These are phyloP conservation scores for Paracamarosporium sp. DNA, from an alignment of 2,329 filamentous ascomycete genomes.

Conservation along the genomic window DNA sequence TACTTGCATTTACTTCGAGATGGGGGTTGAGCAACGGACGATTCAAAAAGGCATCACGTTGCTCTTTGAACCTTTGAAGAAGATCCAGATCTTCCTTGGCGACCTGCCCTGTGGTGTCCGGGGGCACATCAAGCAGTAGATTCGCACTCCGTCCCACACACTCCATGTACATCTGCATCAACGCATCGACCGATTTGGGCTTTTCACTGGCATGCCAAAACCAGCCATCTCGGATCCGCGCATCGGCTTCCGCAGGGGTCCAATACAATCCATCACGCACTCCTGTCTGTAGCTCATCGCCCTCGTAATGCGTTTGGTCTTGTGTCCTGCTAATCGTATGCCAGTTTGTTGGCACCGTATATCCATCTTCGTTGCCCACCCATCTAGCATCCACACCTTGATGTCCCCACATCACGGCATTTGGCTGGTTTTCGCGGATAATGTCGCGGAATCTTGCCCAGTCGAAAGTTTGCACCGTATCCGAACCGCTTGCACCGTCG, in stretches of 20 bases:
- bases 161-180: constrained; percentile 20
- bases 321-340: constrained; percentile 22
- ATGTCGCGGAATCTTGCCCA: constrained; percentile 19
- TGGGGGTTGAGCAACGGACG: constrained; percentile 3
- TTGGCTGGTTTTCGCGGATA: constrained; percentile 17
- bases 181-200: constrained; percentile 10
- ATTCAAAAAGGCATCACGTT: constrained; percentile 15
- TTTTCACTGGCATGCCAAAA: constrained; percentile 19
- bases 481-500: constrained; percentile 20
- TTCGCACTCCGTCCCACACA: constrained; percentile 18
- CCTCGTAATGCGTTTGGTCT: constrained; percentile 14
- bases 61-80: constrained; percentile 13
- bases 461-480: constrained; percentile 22
- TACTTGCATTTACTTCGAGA: constrained; percentile 11
- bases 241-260: constrained; percentile 22
- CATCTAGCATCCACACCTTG: constrained; percentile 24
- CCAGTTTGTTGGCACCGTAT: constrained; percentile 20
- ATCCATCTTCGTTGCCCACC: constrained; percentile 23
- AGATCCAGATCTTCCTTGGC: constrained; percentile 8
- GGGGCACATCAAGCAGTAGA: constrained; percentile 21
- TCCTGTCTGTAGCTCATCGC: constrained; percentile 14
- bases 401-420: constrained; percentile 23
- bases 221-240: constrained; percentile 18
- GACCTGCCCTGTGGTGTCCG: constrained; percentile 15
- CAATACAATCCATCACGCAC: constrained; percentile 20